phyloP scores from a whole-genome alignment of 2,329 filamentous ascomycete species.

The Emmonsia crescens region DNA sequence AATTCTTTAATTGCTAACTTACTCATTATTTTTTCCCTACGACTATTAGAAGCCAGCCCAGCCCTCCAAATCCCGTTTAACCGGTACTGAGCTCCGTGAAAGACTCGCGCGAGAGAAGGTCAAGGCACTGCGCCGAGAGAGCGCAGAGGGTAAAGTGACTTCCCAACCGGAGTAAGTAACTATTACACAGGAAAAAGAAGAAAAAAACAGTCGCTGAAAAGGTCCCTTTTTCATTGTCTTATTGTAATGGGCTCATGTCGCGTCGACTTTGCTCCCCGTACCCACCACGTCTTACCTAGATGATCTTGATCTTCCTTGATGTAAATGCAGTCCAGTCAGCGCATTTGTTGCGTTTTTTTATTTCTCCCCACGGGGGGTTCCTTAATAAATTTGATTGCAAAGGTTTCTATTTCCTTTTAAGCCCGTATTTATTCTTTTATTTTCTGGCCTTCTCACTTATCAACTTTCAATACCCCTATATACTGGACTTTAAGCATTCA shows the following conservation, averaged over 20 bases:
- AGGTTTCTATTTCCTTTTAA: neutral
- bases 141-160: conserved; percentile 14
- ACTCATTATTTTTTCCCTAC: neutral
- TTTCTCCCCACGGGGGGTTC: neutral
- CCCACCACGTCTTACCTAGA: neutral
- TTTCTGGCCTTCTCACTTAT: neutral
- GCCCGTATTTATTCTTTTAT: neutral
- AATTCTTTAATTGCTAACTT: conserved; percentile 7
- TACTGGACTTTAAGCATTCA: neutral
- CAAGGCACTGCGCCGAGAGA: conserved; percentile 25
- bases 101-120: conserved; percentile 28
- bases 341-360: neutral
- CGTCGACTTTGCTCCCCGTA: neutral
- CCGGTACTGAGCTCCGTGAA: conserved; percentile 27
- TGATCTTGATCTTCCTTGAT: neutral
- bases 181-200: conserved; percentile 2
- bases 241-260: neutral
- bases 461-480: neutral
- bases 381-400: neutral
- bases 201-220: neutral
- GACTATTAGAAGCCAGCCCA: conserved; percentile 11
- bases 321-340: neutral
- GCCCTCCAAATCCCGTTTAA: conserved; percentile 16
- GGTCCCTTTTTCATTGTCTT: neutral
- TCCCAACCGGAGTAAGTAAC: conserved; percentile 12